Evolutionary conservation across 306 rosid genomes (phyloP).

Genomic region (Prinsepia uniflora): DNA sequence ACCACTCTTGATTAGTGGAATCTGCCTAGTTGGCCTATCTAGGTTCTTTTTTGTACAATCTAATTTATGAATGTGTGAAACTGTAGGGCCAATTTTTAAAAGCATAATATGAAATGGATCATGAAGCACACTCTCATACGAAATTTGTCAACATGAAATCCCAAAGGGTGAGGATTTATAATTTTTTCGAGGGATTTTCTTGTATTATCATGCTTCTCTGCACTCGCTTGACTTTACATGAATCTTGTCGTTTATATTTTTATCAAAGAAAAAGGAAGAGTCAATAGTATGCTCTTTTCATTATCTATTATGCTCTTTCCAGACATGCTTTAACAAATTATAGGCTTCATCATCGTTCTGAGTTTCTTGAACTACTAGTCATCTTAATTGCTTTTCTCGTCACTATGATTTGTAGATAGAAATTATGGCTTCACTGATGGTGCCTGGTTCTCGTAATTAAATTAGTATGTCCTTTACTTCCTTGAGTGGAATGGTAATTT

Average conservation of each 20-base stretch:
- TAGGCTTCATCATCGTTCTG: background rate
- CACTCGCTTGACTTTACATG: background rate
- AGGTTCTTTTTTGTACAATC: background rate
- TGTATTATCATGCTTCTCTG: slow-evolving; percentile 3
- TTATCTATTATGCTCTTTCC: background rate
- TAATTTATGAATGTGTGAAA: slow-evolving; percentile 27
- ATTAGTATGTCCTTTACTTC: background rate
- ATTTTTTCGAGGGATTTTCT: background rate
- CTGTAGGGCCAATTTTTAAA: slow-evolving; percentile 38
- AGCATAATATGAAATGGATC: slow-evolving; percentile 54
- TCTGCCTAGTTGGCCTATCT: background rate
- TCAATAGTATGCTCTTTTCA: background rate
- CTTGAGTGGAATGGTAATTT: slow-evolving; percentile 16
- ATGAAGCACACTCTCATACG: slow-evolving; percentile 38
- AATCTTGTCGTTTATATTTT: background rate
- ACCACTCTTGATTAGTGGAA: background rate
- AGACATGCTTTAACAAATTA: background rate
- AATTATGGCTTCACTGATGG: background rate
- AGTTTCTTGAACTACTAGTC: background rate
- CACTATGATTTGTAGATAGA: background rate
- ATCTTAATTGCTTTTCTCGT: background rate
- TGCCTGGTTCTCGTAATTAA: background rate
- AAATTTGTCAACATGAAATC: slow-evolving; percentile 63
- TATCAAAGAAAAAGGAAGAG: background rate
- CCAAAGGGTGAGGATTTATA: slow-evolving; percentile 52